Percentiles rank a stretch among this genome's conserved stretches.
These are phyloP conservation scores for Fusarium pseudograminearum DNA, from an alignment of 2,329 filamentous ascomycete genomes.

Conservation along the genomic window DNA sequence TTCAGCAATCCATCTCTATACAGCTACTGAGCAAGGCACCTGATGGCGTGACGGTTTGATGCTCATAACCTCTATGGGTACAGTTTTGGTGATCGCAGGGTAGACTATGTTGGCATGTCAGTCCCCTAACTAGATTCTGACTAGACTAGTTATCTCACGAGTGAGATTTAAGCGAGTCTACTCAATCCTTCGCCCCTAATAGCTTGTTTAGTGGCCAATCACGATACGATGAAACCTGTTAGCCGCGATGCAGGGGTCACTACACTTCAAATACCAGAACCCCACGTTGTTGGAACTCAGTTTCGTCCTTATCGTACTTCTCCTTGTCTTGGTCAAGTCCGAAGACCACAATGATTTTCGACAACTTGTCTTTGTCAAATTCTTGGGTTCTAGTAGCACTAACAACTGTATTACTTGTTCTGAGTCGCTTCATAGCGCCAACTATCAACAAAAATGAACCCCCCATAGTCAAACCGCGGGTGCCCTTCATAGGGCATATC, in stretches of 20 bases:
- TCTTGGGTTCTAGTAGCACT: neutral
- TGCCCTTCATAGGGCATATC: slow-evolving; percentile 36
- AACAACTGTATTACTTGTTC: neutral
- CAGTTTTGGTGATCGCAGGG: too few species aligned
- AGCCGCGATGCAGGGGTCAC: neutral
- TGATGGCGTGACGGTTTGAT: rapidly evolving
- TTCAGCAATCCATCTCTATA: too few species aligned
- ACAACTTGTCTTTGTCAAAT: neutral
- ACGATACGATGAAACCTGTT: neutral
- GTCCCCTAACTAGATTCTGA: neutral
- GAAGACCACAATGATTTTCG: neutral
- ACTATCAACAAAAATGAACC: slow-evolving; percentile 27
- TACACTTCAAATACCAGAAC: neutral
- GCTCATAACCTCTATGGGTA: too few species aligned
- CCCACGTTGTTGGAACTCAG: neutral
- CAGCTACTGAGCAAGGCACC: too few species aligned
- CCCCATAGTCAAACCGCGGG: slow-evolving; percentile 18
- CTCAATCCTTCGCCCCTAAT: neutral
- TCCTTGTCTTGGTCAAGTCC: neutral
- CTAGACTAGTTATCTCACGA: neutral
- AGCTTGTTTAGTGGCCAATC: neutral
- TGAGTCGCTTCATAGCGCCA: slow-evolving; percentile 7
- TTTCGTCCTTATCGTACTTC: neutral
- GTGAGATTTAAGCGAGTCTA: neutral
- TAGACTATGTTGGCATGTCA: neutral